Evolutionary conservation across 768 basidiomycete genomes (phyloP), one percentile per base, ranked within the genome.

Genomic region (Antrodiella citrinella): DNA sequence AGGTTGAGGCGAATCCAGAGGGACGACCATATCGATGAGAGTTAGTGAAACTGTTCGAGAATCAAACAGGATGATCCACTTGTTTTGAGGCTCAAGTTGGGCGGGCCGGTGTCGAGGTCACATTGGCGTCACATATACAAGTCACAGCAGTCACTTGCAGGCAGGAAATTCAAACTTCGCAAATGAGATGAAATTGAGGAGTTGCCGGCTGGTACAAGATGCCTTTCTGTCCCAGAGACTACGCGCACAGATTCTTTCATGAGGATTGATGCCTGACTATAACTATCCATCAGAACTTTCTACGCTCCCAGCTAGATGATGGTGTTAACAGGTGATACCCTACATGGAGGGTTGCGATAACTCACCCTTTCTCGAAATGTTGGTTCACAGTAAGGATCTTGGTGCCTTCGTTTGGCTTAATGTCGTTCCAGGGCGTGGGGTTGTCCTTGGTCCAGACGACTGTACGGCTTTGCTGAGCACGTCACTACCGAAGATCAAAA

Each of bases 371-470:
- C 5, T 83, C 75, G 58, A 91, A 89, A 58, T 79, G 83, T 63
- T 85, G 81, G 70, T 83, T 81, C 35, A 87, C 77, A 41, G 75
- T 64, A 62, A 81, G 59, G 52, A 91, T 41, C 69, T 91, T 91
- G 48, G 77, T 86, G 56, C 78, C 78, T 67, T 92, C 81, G 60
- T 84, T 74, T 35, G 75, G 81, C 64, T 86, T 75, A 63, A 92
- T 76, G 50, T 78, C 75, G 68, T 89, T 88, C 87, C 88, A 93
- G n/a, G 91, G 91, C 19, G 82, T 82, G 26, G 90, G 90, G 74
- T 94, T 93, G 65, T 61, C 65, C 65, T 70, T 77, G 58, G 80
- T 75, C 81, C 81, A 82, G 51, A 81, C 65, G 49, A 81, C 78
- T 80, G 50, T 3, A 49, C 2, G n/a, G n/a, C 5, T 19, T 24